phyloP scores from a whole-genome alignment of 2,329 filamentous ascomycete species.

The Penicillium vulpinum region DNA sequence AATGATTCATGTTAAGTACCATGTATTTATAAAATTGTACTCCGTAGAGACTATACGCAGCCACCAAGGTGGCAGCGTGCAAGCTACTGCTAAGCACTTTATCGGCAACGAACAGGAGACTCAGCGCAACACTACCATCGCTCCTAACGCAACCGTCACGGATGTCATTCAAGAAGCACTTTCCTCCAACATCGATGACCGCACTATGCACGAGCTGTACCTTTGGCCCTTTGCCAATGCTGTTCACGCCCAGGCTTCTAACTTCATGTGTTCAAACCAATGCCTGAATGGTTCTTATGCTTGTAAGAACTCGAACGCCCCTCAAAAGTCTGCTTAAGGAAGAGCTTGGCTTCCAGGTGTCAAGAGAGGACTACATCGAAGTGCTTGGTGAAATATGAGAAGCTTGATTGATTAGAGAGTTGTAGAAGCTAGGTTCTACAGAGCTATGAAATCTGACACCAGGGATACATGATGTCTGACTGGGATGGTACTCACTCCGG shows the following conservation, averaged over 20 bases:
- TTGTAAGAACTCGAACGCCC: slow-evolving; percentile 23
- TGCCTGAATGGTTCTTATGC: slow-evolving; percentile 50
- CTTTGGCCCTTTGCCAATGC: slow-evolving; percentile 12
- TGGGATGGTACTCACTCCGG: slow-evolving; percentile 48
- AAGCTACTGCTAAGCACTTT: slow-evolving; percentile 27
- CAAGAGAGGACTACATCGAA: too few species aligned
- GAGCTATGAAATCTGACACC: too few species aligned
- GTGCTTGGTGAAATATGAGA: too few species aligned
- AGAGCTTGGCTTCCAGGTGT: slow-evolving; percentile 54
- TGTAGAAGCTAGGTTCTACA: too few species aligned
- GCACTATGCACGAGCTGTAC: slow-evolving; percentile 13
- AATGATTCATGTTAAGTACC: too few species aligned
- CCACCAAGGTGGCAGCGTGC: slow-evolving; percentile 47
- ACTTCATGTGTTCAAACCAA: slow-evolving; percentile 27
- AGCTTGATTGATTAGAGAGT: too few species aligned
- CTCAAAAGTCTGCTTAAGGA: slow-evolving; percentile 51
- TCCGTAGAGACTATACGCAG: slow-evolving; percentile 44
- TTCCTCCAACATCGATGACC: slow-evolving; percentile 12
- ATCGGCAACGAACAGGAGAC: slow-evolving; percentile 28
- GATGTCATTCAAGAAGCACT: slow-evolving; percentile 9
- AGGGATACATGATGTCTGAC: slow-evolving; percentile 48
- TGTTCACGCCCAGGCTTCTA: slow-evolving; percentile 29
- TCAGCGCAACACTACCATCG: slow-evolving; percentile 36
- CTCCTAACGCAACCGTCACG: slow-evolving; percentile 38
- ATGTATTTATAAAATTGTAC: too few species aligned